Conservation (phyloP, 345 rosid species). For the Lumnitzera littorea region DNA sequence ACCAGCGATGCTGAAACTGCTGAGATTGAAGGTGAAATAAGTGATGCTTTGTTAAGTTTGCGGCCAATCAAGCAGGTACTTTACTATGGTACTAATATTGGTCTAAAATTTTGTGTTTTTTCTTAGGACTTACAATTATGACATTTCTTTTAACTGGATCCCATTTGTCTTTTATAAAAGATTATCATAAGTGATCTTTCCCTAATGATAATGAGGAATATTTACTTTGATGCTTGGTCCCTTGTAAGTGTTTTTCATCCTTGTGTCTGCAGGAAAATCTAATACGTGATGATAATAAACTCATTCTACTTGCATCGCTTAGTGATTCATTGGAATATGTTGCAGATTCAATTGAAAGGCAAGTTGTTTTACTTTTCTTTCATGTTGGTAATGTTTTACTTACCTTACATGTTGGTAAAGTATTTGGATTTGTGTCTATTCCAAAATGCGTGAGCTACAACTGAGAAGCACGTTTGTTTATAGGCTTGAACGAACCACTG, state of each 20-base stretch:
- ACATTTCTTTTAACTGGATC: neutral
- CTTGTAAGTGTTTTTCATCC: neutral
- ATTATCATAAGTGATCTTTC: too few relatives aligned
- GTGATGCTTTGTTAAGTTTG: constrained; percentile 60
- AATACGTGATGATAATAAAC: constrained; percentile 89
- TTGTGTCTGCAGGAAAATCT: constrained; percentile 66
- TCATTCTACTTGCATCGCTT: constrained; percentile 88
- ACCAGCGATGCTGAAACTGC: constrained; percentile 38
- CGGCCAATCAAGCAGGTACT: constrained; percentile 89
- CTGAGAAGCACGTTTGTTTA: constrained; percentile 1
- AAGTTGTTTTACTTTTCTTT: constrained; percentile 13
- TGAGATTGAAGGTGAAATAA: constrained; percentile 61
- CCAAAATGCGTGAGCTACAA: constrained; percentile 5
- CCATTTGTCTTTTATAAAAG: too few relatives aligned
- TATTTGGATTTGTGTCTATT: constrained; percentile 8
- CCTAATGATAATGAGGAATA: neutral
- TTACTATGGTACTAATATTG: neutral
- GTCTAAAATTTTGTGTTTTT: neutral
- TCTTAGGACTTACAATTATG: neutral
- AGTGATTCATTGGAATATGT: constrained; percentile 95
- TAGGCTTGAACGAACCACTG: constrained; percentile 70
- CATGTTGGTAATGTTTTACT: too few relatives aligned
- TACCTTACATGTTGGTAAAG: constrained; percentile 1
- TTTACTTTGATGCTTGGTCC: neutral
- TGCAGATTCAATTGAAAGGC: constrained; percentile 98